Percentiles rank a stretch among this genome's conserved stretches.
phyloP scores from a whole-genome alignment of 208 protist genomes.

The Trichomonas tenax region DNA sequence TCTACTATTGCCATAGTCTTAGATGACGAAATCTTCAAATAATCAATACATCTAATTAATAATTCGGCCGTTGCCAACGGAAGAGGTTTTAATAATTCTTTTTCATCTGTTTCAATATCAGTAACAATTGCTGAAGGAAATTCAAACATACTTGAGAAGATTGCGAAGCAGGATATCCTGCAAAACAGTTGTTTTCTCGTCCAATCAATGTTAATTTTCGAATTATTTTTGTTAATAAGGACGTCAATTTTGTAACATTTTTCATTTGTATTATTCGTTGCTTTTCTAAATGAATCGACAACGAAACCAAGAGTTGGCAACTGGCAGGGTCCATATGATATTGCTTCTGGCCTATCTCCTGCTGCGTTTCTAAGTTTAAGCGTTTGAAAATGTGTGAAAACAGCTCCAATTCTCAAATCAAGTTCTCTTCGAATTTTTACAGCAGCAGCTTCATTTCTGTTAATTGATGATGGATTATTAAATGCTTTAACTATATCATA shows the following conservation, averaged over 20 bases:
- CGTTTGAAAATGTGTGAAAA: slow-evolving; percentile 68
- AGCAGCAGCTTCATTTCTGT: slow-evolving; percentile 41
- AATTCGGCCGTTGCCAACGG: slow-evolving; percentile 89
- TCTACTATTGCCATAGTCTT: slow-evolving; percentile 79
- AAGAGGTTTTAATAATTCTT: slow-evolving; percentile 48
- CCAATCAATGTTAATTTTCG: background rate
- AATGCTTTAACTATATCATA: slow-evolving; percentile 25
- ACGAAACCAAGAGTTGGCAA: slow-evolving; percentile 84
- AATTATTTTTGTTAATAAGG: slow-evolving; percentile 46
- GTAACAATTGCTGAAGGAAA: slow-evolving; percentile 43
- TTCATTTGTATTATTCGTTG: background rate
- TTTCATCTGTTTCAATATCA: background rate
- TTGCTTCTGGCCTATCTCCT: background rate
- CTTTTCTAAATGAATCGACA: slow-evolving; percentile 54
- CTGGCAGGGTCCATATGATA: slow-evolving; percentile 65
- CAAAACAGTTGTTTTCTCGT: slow-evolving; percentile 43
- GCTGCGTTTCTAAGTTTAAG: background rate
- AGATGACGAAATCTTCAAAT: slow-evolving; percentile 65
- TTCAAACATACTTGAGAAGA: slow-evolving; percentile 41
- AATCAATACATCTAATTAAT: slow-evolving; percentile 59
- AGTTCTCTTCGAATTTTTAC: slow-evolving; percentile 64
- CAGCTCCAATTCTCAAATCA: slow-evolving; percentile 66
- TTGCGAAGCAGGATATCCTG: slow-evolving; percentile 49
- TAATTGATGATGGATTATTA: slow-evolving; percentile 40
- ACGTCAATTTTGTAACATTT: slow-evolving; percentile 22